A percentile compares a stretch with the other conserved stretches of the same genome.
Conservation (phyloP, 768 basidiomycete species). For the Filobasidium wieringae region DNA sequence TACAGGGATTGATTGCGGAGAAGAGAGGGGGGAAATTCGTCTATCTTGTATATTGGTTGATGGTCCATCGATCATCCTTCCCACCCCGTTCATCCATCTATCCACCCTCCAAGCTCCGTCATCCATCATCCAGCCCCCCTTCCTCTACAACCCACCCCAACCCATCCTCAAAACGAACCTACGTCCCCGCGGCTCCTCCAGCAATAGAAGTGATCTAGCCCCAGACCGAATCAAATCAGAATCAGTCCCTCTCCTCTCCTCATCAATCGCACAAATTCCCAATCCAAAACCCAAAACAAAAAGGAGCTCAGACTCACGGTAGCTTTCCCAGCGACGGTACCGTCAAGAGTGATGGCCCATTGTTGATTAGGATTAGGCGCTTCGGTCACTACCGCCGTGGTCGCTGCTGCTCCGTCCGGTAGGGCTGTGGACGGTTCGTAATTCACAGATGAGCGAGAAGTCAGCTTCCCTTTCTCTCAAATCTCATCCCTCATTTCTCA, state of each 20-base stretch:
- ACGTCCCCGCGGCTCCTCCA: no score
- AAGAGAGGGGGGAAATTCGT: no score
- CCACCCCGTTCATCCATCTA: no score
- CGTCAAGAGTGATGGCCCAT: slow-evolving; percentile 11
- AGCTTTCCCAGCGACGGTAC: background rate
- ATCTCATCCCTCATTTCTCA: background rate
- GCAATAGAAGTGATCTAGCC: background rate
- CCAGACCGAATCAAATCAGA: background rate
- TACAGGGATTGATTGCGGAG: no score
- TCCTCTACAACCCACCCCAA: no score
- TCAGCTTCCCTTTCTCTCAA: background rate
- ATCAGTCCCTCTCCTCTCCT: background rate
- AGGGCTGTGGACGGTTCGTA: background rate
- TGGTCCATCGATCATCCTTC: no score
- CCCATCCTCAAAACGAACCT: no score
- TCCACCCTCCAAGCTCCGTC: no score
- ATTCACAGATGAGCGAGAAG: background rate
- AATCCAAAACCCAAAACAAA: background rate
- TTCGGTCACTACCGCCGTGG: slow-evolving; percentile 27
- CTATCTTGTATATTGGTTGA: no score
- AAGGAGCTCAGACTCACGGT: background rate
- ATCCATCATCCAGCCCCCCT: no score
- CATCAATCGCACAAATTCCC: background rate
- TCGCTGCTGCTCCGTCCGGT: slow-evolving; percentile 9
- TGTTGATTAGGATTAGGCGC: slow-evolving; percentile 34